phyloP scores from a whole-genome alignment of 768 basidiomycete species.

The Russula olivacea region DNA sequence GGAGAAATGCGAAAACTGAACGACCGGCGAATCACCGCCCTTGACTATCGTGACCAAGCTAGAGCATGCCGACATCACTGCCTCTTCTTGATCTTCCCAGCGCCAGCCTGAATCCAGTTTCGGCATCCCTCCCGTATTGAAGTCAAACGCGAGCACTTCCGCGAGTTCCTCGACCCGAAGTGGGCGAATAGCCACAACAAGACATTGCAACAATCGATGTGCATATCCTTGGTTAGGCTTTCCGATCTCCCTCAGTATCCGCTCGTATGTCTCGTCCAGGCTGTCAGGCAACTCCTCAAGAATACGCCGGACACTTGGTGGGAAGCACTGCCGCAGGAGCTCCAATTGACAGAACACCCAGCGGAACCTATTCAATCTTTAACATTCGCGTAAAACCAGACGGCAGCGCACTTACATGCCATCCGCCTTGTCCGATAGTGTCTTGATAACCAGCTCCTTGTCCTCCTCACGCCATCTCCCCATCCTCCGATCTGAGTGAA shows the following conservation, averaged over 20 bases:
- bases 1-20: constrained; percentile 4
- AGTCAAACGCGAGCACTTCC: not conserved
- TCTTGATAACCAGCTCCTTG: not conserved
- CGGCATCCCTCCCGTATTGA: not conserved
- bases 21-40: not conserved
- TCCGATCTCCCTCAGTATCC: constrained; percentile 1
- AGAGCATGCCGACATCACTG: constrained; percentile 2
- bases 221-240: constrained; percentile 1
- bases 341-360: constrained; percentile 1
- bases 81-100: not conserved
- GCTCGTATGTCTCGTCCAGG: constrained; percentile 6
- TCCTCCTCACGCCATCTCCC: not conserved
- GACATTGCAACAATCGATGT: constrained; percentile 4
- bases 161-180: constrained; percentile 1
- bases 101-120: not conserved
- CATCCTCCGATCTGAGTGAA: not conserved
- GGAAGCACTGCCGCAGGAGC: not conserved
- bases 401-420: not conserved
- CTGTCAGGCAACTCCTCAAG: not conserved
- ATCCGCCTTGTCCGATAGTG: not conserved
- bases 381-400: not conserved
- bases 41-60: not conserved
- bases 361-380: not conserved
- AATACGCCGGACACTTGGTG: not conserved
- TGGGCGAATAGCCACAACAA: not conserved